Evolutionary conservation across 208 protist species (phyloP), one percentile per base, ranked within the genome.

Genomic region (Wallacemonas sp.): DNA sequence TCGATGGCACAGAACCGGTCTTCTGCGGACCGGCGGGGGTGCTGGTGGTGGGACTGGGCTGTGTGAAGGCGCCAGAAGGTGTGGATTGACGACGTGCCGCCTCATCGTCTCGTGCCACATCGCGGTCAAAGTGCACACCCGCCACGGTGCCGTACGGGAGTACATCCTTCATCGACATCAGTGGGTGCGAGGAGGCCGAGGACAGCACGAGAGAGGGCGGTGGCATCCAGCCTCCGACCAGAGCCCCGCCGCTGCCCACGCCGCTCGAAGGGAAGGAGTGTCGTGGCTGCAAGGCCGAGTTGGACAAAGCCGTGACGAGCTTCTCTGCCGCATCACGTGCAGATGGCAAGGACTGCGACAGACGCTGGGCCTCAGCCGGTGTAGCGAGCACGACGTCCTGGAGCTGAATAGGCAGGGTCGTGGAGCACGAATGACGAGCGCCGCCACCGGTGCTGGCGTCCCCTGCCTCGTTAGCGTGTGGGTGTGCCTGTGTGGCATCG

Each of bases 171-270:
- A 47, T 27, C 11, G 22, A 28, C 28, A 45, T 33, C 11, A 65
- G 33, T 9, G 70, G 70, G 26, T 51, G 54, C 6, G 70, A 75
- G 11, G 34, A 21, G 21, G 30, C 14, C 1, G 70, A 75, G 6
- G 70, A 54, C 9, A 75, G 49, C 9, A 68, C 53, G 31, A 75
- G 46, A 2, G 70, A 61, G n/a, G 70, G 70, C 19, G 70, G 22
- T 3, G 53, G 49, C 58, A 33, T 2, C 41, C 58, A 46, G 38
- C 58, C 59, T 0, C 27, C 42, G 6, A 15, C 44, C 12, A n/a
- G 44, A 1, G 44, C 9, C 12, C 1, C 31, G 6, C 4, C 33
- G 24, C 36, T 33, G 19, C 38, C 41, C 3, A 31, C 9, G 14
- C 9, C 8, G 14, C n/a, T 28, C 15, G 53, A 59, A 4, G 11